Evolutionary conservation across 2,329 filamentous ascomycete species (phyloP), one percentile per base, ranked within the genome.

Genomic region (Apiospora pterosperma): DNA sequence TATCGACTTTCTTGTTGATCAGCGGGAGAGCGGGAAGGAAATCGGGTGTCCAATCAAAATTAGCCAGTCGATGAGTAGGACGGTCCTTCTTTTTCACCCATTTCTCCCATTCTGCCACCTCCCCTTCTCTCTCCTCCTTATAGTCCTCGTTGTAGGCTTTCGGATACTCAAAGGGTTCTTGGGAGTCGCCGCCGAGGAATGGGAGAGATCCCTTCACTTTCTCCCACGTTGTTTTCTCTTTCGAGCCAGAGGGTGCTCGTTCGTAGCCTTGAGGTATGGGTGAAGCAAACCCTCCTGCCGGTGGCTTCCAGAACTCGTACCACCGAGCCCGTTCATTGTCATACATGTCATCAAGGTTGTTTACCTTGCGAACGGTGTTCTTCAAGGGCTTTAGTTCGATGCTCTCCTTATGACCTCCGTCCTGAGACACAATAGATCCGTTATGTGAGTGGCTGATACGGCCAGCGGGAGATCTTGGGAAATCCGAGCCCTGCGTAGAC

Each of bases 1-100:
- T 95, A 75, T 99, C 96, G 1, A 97, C 94, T 77, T 98, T 97
- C 75, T 92, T 90, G 63, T 92, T 93, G 61, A 97, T 76, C 1
- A 93, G 78, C 5, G 91, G 92, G n/a, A 97, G 75, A 0, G 88
- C 87, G 3, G 91, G 90, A 75, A 97, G 88, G 90, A 91, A 97
- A 42, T 69, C 69, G 1, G 83, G 84, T 0, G 79, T 82, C 75
- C 83, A 83, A 1, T 80, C 81, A 52, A 86, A 86, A 0, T 78
- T 78, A 0, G 93, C 88, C 11, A 97, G 80, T 59, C 90, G 88
- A 80, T 96, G 93, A 0, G 92, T 97, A 21, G 95, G 93, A 41
- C 96, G 90, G 67, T 97, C 89, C 64, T 91, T 93, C 65, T 88
- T 86, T 72, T 88, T 90, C 61, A 98, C 81, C 78, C 94, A 97